These are phyloP conservation scores for Petunia axillaris DNA, from an alignment of 257 asterid species.

Conservation along the genomic window DNA sequence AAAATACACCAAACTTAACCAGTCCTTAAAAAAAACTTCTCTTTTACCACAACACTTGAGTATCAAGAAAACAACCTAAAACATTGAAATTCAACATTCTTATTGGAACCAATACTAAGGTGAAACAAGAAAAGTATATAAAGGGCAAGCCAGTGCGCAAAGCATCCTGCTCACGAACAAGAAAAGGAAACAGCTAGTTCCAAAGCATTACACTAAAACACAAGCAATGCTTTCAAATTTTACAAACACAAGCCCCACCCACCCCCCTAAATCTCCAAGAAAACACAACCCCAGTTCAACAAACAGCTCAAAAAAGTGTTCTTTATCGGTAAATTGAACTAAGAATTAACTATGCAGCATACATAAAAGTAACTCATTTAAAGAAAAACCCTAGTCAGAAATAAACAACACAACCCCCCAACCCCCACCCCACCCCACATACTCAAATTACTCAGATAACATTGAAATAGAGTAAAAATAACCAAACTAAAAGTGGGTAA, in stretches of 20 bases:
- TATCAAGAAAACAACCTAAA: constrained; percentile 22
- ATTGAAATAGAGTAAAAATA: constrained; percentile 36
- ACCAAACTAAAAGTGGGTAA: constrained; percentile 35
- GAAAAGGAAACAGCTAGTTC: constrained; percentile 25
- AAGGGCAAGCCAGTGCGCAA: no score
- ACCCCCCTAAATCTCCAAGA: constrained; percentile 26
- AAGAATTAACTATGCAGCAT: constrained; percentile 34
- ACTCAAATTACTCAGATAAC: constrained; percentile 19
- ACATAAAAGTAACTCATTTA: constrained; percentile 36
- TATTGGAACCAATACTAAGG: background rate
- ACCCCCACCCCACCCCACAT: background rate
- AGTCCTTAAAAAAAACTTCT: constrained; percentile 21
- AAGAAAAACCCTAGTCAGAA: constrained; percentile 36
- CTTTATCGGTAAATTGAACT: constrained; percentile 36
- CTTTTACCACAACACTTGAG: constrained; percentile 22
- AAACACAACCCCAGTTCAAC: constrained; percentile 35
- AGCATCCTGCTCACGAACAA: no score
- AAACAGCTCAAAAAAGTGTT: constrained; percentile 29
- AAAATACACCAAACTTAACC: background rate
- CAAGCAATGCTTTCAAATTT: constrained; percentile 30
- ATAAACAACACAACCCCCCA: background rate
- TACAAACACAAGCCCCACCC: constrained; percentile 27
- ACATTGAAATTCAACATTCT: constrained; percentile 7
- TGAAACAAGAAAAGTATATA: background rate
- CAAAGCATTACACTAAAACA: constrained; percentile 28